A percentile compares a stretch with the other conserved stretches of the same genome.
phyloP scores from a whole-genome alignment of 1,284 basidiomycete species.

The Moesziomyces aphidis region DNA sequence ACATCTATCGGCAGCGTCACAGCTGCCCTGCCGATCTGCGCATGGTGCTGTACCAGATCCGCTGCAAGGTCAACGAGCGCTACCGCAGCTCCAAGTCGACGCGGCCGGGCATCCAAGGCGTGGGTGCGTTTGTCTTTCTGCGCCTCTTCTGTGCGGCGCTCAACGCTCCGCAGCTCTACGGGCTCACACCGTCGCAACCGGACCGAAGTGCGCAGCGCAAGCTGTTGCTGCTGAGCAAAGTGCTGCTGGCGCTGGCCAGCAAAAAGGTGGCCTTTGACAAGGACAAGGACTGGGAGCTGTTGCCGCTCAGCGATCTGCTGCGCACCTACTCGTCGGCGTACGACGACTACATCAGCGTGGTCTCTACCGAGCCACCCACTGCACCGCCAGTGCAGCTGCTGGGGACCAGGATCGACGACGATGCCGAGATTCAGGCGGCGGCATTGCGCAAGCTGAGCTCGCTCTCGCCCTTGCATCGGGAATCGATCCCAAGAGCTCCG shows the following conservation, averaged over 20 bases:
- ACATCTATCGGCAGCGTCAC: conserved; percentile 58
- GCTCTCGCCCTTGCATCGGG: conserved; percentile 48
- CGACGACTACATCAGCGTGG: conserved; percentile 60
- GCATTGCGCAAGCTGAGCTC: conserved; percentile 14
- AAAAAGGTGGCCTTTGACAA: conserved; percentile 53
- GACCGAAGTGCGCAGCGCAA: conserved; percentile 30
- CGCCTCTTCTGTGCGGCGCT: conserved; percentile 62
- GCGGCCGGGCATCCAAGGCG: conserved; percentile 58
- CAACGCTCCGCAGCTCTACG: conserved; percentile 58
- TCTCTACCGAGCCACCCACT: conserved; percentile 54
- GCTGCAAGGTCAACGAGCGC: conserved; percentile 52
- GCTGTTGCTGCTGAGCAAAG: conserved; percentile 53
- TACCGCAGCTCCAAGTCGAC: conserved; percentile 33
- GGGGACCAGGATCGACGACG: conserved; percentile 45
- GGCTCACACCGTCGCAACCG: conserved; percentile 44
- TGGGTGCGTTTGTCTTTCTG: conserved; percentile 61
- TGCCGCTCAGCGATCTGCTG: conserved; percentile 49
- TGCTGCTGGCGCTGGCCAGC: conserved; percentile 56
- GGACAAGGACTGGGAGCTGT: conserved; percentile 57
- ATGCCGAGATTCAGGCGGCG: conserved; percentile 40
- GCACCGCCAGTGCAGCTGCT: conserved; percentile 18
- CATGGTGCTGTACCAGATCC: conserved; percentile 46
- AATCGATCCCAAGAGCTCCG: conserved; percentile 46
- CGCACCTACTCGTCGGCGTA: conserved; percentile 48
- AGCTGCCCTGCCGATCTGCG: conserved; percentile 58